A percentile compares a stretch with the other conserved stretches of the same genome.
Conservation (phyloP, 148 eudicot genomes). For the Camellia sinensis region DNA sequence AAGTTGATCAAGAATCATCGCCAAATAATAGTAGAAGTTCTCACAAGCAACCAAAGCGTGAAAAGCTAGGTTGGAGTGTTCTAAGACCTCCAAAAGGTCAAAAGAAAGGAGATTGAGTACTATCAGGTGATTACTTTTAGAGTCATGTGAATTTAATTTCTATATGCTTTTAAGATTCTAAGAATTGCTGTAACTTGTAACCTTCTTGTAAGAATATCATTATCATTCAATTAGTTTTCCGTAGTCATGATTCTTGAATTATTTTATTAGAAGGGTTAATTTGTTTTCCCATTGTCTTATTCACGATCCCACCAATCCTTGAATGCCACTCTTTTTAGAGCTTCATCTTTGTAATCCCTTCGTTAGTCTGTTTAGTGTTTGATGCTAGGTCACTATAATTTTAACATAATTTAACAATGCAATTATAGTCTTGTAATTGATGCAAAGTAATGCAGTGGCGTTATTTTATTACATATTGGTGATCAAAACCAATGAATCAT, state of each 20-base stretch:
- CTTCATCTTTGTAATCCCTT: background rate
- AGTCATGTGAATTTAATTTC: background rate
- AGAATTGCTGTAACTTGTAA: constrained; percentile 2
- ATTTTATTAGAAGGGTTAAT: background rate
- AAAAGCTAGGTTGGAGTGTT: constrained; percentile 64
- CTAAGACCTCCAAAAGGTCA: constrained; percentile 59
- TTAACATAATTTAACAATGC: background rate
- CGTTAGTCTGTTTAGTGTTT: background rate
- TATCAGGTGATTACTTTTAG: constrained; percentile 9
- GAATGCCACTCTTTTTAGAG: constrained; percentile 10
- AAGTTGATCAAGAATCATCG: constrained; percentile 36
- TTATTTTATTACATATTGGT: no score
- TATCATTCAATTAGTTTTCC: background rate
- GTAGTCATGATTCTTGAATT: background rate
- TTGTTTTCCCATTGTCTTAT: background rate
- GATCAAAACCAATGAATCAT: no score
- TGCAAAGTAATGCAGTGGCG: background rate
- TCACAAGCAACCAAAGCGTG: constrained; percentile 50
- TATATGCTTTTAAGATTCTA: background rate
- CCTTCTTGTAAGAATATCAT: background rate
- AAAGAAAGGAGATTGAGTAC: constrained; percentile 28
- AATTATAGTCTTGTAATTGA: background rate
- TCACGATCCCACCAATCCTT: background rate
- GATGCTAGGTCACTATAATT: background rate
- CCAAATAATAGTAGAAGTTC: constrained; percentile 31